Conservation (phyloP, 305 asterid genomes). For the Salvia sclarea region DNA sequence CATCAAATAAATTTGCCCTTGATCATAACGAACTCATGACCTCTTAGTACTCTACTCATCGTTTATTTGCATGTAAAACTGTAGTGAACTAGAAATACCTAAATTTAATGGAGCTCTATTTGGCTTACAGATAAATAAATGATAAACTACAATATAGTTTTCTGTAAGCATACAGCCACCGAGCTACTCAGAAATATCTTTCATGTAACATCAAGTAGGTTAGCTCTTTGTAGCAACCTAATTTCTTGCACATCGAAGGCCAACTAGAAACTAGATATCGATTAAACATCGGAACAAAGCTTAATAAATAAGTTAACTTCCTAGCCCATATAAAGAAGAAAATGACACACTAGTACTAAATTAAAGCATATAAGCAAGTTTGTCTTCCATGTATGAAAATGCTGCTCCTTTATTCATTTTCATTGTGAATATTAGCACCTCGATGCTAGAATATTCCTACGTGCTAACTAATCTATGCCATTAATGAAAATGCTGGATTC, state of each 20-base stretch:
- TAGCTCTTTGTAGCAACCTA: conserved; percentile 4
- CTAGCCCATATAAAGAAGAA: conserved; percentile 6
- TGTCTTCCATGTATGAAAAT: background rate
- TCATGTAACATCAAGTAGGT: background rate
- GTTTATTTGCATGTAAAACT: conserved; percentile 8
- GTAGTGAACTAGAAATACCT: background rate
- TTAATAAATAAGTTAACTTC: background rate
- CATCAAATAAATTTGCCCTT: background rate
- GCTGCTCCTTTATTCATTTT: background rate
- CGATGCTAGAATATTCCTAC: background rate
- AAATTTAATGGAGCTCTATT: background rate
- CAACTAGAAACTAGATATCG: conserved; percentile 8
- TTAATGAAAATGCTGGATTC: background rate
- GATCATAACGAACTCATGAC: background rate
- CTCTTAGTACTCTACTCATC: conserved; percentile 4
- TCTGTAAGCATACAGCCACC: conserved; percentile 3
- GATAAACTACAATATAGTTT: conserved; percentile 5
- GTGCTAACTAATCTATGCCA: background rate
- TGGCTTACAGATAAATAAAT: background rate
- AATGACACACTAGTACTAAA: background rate
- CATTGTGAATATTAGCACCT: conserved; percentile 5
- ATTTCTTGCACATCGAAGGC: background rate
- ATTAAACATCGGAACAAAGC: background rate
- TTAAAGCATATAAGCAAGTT: conserved; percentile 1
- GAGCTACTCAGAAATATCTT: background rate